phyloP scores from a whole-genome alignment of 1,139 yeast species.

The Kodamaea alishanica region DNA sequence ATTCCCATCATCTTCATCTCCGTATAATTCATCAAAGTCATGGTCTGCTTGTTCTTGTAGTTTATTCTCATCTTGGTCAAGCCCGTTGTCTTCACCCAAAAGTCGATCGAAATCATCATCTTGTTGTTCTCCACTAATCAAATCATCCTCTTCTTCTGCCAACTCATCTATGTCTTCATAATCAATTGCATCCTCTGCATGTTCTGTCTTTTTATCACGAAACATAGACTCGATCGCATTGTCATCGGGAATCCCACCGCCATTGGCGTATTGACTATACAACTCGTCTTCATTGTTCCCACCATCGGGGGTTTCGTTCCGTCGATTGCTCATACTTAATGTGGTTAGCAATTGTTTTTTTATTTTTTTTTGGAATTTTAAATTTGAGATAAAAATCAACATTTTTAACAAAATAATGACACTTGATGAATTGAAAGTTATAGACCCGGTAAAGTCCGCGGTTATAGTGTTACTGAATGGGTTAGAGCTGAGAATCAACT shows the following conservation, averaged over 20 bases:
- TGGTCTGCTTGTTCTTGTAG: conserved; percentile 38
- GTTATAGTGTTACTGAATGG: background rate
- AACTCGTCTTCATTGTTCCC: no score
- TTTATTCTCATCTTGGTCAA: conserved; percentile 27
- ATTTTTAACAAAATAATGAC: no score
- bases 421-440: background rate
- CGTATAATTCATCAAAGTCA: conserved; percentile 51
- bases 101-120: conserved; percentile 16
- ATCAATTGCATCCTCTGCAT: conserved; percentile 92
- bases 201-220: conserved; percentile 45
- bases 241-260: conserved; percentile 26
- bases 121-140: background rate
- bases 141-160: conserved; percentile 74
- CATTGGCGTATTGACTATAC: no score
- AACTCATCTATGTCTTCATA: conserved; percentile 93
- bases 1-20: conserved; percentile 24
- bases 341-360: no score
- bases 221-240: conserved; percentile 40
- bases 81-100: conserved; percentile 25
- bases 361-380: no score
- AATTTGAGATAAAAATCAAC: no score
- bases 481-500: conserved; percentile 6
- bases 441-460: background rate
- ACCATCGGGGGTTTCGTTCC: no score
- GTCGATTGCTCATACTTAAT: no score